Evolutionary conservation across 2,329 filamentous ascomycete genomes (phyloP).

Genomic region (Falciphora oryzae): DNA sequence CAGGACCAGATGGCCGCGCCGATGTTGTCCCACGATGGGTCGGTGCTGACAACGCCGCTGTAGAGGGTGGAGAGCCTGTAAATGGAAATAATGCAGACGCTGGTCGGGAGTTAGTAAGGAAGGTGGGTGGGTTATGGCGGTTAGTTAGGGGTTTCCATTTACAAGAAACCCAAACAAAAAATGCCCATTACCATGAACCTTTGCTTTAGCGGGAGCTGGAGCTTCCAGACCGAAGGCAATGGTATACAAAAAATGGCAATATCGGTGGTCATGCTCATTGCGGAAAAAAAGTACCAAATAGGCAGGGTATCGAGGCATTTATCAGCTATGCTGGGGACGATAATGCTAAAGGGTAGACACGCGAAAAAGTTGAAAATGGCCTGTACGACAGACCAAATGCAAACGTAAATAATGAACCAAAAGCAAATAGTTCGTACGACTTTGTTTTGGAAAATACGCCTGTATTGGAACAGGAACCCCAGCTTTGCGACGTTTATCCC

Average conservation of each 20-base stretch:
- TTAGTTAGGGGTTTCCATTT: no score
- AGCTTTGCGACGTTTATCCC: slow-evolving; percentile 27
- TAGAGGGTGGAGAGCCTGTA: slow-evolving; percentile 22
- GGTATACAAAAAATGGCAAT: slow-evolving; percentile 24
- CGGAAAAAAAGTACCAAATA: slow-evolving; percentile 26
- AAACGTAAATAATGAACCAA: slow-evolving; percentile 21
- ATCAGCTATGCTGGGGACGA: slow-evolving; percentile 17
- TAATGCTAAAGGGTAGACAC: no score
- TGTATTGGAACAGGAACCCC: slow-evolving; percentile 27
- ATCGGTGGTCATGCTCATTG: slow-evolving; percentile 23
- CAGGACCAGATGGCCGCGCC: slow-evolving; percentile 26
- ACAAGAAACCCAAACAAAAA: no score
- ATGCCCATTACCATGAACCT: no score
- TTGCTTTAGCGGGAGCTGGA: slow-evolving; percentile 15
- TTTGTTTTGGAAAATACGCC: slow-evolving; percentile 23
- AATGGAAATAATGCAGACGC: no score
- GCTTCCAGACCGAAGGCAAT: slow-evolving; percentile 20
- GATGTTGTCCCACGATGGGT: slow-evolving; percentile 26
- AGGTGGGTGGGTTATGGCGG: no score
- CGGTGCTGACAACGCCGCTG: slow-evolving; percentile 20
- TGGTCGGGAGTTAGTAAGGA: no score
- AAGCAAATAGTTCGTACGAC: slow-evolving; percentile 21
- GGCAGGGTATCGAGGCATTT: slow-evolving; percentile 24
- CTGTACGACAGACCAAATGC: slow-evolving; percentile 21
- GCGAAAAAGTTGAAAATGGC: slow-evolving; percentile 16